Conservation (phyloP, 2,329 filamentous ascomycete genomes). For the Arthrinium phaeospermum region DNA sequence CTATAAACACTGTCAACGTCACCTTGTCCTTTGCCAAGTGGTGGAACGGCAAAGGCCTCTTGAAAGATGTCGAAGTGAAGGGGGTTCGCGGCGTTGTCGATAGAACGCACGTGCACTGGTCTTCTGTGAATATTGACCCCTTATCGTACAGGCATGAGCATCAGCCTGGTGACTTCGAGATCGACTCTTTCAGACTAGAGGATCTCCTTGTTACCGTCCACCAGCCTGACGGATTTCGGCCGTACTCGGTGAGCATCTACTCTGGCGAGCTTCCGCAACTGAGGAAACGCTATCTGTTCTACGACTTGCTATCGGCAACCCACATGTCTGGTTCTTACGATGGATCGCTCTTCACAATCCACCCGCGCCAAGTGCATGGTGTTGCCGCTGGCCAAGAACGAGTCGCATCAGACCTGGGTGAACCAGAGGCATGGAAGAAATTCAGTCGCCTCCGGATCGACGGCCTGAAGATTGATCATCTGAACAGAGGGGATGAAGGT, state of each 20-base stretch:
- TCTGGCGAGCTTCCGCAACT: constrained; percentile 92
- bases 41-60: constrained; percentile 94
- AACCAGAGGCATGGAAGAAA: constrained; percentile 87
- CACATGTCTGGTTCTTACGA: constrained; percentile 97
- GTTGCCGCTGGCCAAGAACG: constrained; percentile 68
- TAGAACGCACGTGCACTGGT: constrained; percentile 80
- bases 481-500: constrained; percentile 90
- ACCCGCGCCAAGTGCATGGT: constrained; percentile 88
- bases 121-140: constrained; percentile 74
- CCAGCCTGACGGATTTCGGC: constrained; percentile 89
- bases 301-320: constrained; percentile 93
- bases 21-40: constrained; percentile 97
- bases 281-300: constrained; percentile 96
- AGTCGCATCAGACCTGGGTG: constrained; percentile 63
- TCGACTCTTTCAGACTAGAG: constrained; percentile 95
- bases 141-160: constrained; percentile 88
- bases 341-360: constrained; percentile 95
- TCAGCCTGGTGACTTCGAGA: constrained; percentile 91
- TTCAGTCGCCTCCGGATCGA: constrained; percentile 92
- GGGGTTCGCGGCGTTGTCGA: constrained; percentile 93
- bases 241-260: constrained; percentile 94
- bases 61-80: constrained; percentile 92
- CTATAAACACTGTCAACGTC: constrained; percentile 93
- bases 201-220: constrained; percentile 91
- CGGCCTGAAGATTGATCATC: constrained; percentile 90